Base-by-base conservation (phyloP, 2,329 filamentous ascomycete genomes). In the Hypoxylon sp. region DNA sequence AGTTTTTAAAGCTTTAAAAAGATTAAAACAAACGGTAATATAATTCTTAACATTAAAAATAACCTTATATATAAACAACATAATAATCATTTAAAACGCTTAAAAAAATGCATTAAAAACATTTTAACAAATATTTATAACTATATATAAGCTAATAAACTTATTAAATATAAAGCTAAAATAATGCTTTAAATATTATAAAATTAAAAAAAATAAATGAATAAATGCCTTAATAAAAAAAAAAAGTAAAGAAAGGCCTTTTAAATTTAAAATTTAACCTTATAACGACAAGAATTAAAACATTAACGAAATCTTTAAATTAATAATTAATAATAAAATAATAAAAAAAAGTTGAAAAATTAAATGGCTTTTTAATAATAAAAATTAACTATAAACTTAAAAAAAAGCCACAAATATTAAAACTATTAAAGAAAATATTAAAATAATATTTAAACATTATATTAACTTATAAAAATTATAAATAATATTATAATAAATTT, bases 401-500 rank as follows among this genome's bases (percentile, higher is more conserved):
- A 17, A 30, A 46, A 34, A 38, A n/a, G 6, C 5, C 14, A 2
- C 7, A 38, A 38, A 2, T 17, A 5, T 38, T 56, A 56, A 45
- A 32, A 53, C 28, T 53, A 25, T 53, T 41, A n/a, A 53, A 17
- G 30, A 53, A 41, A 41, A 34, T 48, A 34, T 34, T 57, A 57
- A 57, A 36, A 38, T 59, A 41, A 41, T 49, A 49, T 30, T 30
- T 49, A 45, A 56, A 21, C 21, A 56, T 32, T 32, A 56, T 49
- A 7, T 59, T 41, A 41, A 30, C 14, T 7, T 59, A 59, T 30
- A 30, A 30, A 41, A 41, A 59, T 41, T 59, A 38, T 49, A 59
- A 49, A 30, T 49, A 49, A 59, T 59, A 49, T 50, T 49, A 59
- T 50, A 28, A 49, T 49, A 49, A 41, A 41, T 56, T 56, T 56